These are phyloP conservation scores for Phytophthora kernoviae DNA, from an alignment of 352 stramenopile genomes.

Conservation along the genomic window DNA sequence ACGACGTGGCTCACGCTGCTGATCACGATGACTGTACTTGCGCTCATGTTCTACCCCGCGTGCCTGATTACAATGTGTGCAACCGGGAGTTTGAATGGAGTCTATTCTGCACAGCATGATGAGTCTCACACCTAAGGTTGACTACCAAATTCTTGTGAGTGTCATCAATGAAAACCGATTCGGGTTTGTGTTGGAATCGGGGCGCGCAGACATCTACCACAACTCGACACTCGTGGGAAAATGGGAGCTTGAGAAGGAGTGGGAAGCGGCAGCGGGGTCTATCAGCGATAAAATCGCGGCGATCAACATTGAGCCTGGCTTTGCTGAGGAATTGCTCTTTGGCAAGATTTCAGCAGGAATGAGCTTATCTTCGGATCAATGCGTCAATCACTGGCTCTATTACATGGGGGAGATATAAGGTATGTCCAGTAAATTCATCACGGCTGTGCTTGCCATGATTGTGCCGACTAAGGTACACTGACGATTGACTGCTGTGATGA, in stretches of 20 bases:
- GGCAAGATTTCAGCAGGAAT: conserved; percentile 75
- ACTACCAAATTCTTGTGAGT: conserved; percentile 87
- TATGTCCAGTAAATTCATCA: no score
- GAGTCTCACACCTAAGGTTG: conserved; percentile 76
- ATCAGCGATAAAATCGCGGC: conserved; percentile 82
- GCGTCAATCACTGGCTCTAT: conserved; percentile 82
- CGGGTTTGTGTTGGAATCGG: conserved; percentile 79
- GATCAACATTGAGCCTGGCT: conserved; percentile 75
- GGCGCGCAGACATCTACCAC: conserved; percentile 83
- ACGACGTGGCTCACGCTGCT: conserved; percentile 60
- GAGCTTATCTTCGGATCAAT: conserved; percentile 85
- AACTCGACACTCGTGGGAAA: conserved; percentile 68
- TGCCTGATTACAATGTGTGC: conserved; percentile 90
- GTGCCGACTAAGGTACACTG: no score
- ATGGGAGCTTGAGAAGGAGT: conserved; percentile 73
- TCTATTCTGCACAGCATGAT: conserved; percentile 83
- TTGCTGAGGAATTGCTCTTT: conserved; percentile 67
- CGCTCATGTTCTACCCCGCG: conserved; percentile 89
- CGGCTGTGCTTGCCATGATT: not conserved
- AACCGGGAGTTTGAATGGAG: conserved; percentile 89
- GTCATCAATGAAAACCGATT: conserved; percentile 91
- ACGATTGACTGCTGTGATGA: not conserved
- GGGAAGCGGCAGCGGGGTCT: conserved; percentile 65
- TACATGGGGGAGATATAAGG: conserved; percentile 80
- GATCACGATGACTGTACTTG: conserved; percentile 64